Conservation (phyloP, 2,329 filamentous ascomycete genomes). For the Diplodia sapinea region DNA sequence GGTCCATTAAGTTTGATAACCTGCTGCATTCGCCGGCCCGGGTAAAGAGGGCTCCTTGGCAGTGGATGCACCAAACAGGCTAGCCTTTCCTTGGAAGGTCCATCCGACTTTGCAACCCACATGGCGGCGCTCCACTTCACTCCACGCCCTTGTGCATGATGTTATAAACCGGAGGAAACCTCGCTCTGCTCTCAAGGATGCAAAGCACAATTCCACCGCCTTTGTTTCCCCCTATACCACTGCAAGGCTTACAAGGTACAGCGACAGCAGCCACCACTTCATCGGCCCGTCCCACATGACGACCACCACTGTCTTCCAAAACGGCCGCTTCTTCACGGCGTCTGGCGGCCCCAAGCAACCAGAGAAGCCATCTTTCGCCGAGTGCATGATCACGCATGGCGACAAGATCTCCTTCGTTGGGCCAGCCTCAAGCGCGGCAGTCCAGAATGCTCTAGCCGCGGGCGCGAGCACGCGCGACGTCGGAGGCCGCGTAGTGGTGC, state of each 20-base stretch:
- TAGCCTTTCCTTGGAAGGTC: conserved; percentile 19
- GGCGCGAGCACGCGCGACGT: conserved; percentile 44
- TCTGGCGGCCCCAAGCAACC: conserved; percentile 30
- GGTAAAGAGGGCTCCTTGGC: background rate
- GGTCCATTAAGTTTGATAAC: too few species aligned
- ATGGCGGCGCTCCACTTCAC: conserved; percentile 7
- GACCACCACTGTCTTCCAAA: conserved; percentile 39
- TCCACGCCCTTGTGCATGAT: background rate
- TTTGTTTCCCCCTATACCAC: background rate
- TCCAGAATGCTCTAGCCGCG: conserved; percentile 39
- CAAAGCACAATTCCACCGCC: background rate
- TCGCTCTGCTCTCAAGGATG: background rate
- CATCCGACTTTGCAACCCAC: conserved; percentile 27
- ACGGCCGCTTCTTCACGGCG: conserved; percentile 42
- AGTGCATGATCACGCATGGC: conserved; percentile 50
- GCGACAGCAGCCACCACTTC: background rate
- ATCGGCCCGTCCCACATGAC: conserved; percentile 10
- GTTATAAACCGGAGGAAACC: background rate
- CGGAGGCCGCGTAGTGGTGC: conserved; percentile 52
- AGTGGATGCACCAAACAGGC: background rate
- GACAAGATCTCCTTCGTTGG: conserved; percentile 52
- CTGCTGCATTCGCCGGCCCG: background rate
- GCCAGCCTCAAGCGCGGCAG: conserved; percentile 32
- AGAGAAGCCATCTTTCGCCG: conserved; percentile 36
- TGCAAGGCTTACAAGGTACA: background rate